phyloP scores from a whole-genome alignment of 495 filamentous ascomycete species.

The Eremomyces bilateralis region DNA sequence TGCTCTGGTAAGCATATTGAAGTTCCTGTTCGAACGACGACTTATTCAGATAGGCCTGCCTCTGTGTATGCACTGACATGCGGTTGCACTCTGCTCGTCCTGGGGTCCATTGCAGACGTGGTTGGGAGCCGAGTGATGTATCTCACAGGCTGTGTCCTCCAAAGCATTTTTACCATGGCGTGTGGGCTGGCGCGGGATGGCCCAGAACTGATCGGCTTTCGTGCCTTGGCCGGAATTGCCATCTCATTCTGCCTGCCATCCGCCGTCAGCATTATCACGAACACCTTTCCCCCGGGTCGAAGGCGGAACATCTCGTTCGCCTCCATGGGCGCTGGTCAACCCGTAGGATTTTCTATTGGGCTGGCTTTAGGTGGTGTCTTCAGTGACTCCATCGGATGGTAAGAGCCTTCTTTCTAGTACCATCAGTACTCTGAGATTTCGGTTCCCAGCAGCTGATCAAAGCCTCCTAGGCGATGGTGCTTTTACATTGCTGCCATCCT shows the following conservation, averaged over 20 bases:
- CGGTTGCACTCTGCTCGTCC: conserved; percentile 25
- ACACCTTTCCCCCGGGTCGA: conserved; percentile 19
- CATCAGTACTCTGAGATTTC: too few relatives aligned
- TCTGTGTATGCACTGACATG: conserved; percentile 24
- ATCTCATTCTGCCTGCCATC: conserved; percentile 29
- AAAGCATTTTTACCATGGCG: conserved; percentile 22
- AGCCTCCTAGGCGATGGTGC: too few relatives aligned
- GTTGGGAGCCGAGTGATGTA: conserved; percentile 26
- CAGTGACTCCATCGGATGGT: conserved; percentile 26
- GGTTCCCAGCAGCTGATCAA: too few relatives aligned
- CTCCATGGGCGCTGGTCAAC: conserved; percentile 23
- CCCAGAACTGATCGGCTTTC: conserved; percentile 29
- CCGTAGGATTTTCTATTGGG: conserved; percentile 24
- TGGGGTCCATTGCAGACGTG: conserved; percentile 30
- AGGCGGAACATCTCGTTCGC: conserved; percentile 27
- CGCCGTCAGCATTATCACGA: conserved; percentile 26
- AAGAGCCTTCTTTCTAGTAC: too few relatives aligned
- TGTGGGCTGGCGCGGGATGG: conserved; percentile 23
- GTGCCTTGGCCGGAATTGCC: conserved; percentile 27
- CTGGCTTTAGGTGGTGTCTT: conserved; percentile 26
- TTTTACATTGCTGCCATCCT: conserved; percentile 23
- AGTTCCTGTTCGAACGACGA: neutral
- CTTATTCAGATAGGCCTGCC: conserved; percentile 16
- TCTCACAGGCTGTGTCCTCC: conserved; percentile 23
- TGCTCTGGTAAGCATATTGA: conserved; percentile 23